Conservation (phyloP, 164 flowering plant genomes). For the Protea cynaroides region DNA sequence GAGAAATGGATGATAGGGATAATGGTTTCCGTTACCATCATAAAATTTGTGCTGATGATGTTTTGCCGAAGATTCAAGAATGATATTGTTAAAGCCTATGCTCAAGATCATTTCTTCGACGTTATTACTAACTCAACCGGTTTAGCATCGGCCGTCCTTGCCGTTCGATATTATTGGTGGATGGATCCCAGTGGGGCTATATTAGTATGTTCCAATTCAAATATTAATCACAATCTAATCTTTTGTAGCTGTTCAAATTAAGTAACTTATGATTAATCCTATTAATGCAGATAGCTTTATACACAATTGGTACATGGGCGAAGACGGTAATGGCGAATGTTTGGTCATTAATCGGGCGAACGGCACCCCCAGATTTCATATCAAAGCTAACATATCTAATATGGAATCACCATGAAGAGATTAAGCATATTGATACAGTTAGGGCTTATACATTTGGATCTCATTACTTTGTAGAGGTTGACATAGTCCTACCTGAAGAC, state of each 20-base stretch:
- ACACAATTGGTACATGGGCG: constrained; percentile 73
- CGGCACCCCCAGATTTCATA: constrained; percentile 76
- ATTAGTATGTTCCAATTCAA: constrained; percentile 33
- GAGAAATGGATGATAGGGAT: constrained; percentile 82
- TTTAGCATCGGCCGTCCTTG: constrained; percentile 55
- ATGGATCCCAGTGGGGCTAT: constrained; percentile 83
- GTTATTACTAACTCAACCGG: constrained; percentile 78
- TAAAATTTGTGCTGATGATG: constrained; percentile 60
- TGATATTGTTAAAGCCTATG: constrained; percentile 71
- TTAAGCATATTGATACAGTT: constrained; percentile 83
- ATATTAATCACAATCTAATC: background rate
- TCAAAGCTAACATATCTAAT: constrained; percentile 65
- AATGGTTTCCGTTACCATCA: constrained; percentile 62
- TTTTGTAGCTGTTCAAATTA: background rate
- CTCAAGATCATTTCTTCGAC: constrained; percentile 80
- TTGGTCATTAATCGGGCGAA: constrained; percentile 58
- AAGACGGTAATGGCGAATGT: constrained; percentile 73
- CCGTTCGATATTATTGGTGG: constrained; percentile 58
- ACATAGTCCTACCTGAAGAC: constrained; percentile 69
- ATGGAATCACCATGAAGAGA: constrained; percentile 80
- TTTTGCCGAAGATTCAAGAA: constrained; percentile 68
- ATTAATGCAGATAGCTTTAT: constrained; percentile 63
- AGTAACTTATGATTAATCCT: background rate
- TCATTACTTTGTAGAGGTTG: constrained; percentile 84
- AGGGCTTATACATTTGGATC: constrained; percentile 76